Evolutionary conservation across 2,329 filamentous ascomycete genomes (phyloP).

Genomic region (Hawksworthiomyces lignivorus): DNA sequence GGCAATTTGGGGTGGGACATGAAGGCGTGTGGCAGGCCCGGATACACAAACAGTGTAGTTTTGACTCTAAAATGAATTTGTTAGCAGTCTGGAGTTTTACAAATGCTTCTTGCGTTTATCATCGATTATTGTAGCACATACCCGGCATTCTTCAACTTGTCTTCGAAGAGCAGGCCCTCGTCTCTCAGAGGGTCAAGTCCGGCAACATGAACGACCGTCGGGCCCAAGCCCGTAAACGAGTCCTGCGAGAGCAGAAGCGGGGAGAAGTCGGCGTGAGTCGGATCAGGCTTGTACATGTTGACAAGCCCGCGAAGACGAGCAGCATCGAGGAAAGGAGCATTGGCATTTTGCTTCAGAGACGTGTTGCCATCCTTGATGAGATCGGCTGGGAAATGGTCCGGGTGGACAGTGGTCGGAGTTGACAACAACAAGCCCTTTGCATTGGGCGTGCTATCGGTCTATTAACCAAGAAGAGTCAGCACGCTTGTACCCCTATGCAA

Average conservation of each 20-base stretch:
- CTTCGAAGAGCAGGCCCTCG: conserved; percentile 10
- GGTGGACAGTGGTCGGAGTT: not conserved
- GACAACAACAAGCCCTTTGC: not conserved
- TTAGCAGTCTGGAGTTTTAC: no score
- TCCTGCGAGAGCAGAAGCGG: not conserved
- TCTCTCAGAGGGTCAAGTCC: conserved; percentile 12
- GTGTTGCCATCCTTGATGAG: not conserved
- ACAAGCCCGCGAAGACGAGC: conserved; percentile 27
- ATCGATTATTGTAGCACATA: no score
- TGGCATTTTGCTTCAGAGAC: conserved; percentile 11
- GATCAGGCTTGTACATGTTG: conserved; percentile 14
- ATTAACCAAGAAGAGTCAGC: no score
- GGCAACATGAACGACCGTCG: conserved; percentile 5
- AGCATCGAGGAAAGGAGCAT: conserved; percentile 36
- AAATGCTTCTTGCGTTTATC: no score
- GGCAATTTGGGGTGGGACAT: conserved; percentile 6
- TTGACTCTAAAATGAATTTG: not conserved
- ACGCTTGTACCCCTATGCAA: no score
- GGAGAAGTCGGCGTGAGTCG: not conserved
- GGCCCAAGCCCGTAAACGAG: not conserved
- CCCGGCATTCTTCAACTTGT: conserved; percentile 1
- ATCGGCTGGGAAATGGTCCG: not conserved
- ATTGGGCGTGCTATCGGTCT: conserved; percentile 24
- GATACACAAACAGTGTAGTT: conserved; percentile 3
- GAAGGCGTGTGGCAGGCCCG: conserved; percentile 5